Evolutionary conservation across 2,329 filamentous ascomycete species (phyloP), one percentile per base, ranked within the genome.

Genomic region (Didymella segeticola): DNA sequence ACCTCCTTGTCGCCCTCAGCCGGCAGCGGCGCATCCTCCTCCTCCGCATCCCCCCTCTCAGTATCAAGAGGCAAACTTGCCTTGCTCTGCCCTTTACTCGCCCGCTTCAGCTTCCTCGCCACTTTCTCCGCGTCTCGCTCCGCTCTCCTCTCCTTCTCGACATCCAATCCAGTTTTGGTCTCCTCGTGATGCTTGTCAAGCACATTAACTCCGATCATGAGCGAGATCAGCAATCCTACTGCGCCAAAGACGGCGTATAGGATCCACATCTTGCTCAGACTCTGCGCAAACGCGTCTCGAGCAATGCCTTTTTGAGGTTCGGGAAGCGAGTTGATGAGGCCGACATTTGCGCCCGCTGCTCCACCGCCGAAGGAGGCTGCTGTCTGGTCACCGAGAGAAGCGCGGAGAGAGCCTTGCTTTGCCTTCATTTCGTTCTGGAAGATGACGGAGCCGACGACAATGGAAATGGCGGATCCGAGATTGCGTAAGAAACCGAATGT

Each of bases 361-460:
- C 78, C 75, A n/a, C 86, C 86, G 3, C 83, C 80, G 5, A 90
- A 79, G 20, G 77, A 65, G 4, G 70, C 62, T 0, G 85, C 85
- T 1, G 81, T 74, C 3, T 82, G 67, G 0, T 77, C 74, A 0
- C 82, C 82, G 0, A 90, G 78, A 4, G 81, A 72, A 25, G 74
- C 63, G 19, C 75, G 72, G 25, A 89, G 79, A 8, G 68, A 66
- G 4, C 75, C 66, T 23, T 80, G 78, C 61, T 85, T 82, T 39
- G 77, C 78, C 59, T 84, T 75, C 86, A 91, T 90, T 54, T 82
- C 77, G 69, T 93, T 92, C 74, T 91, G 87, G 76, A 93, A 92
- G 30, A 93, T 82, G 38, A 91, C 88, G n/a, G 88, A 86, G 20
- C 90, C 90, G 31, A 92, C 79, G 1, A 91, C 88, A 46, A 91